A percentile compares a stretch with the other conserved stretches of the same genome.
phyloP scores from a whole-genome alignment of 192 early-diverging fungal genomes.

The Backusella sp. region DNA sequence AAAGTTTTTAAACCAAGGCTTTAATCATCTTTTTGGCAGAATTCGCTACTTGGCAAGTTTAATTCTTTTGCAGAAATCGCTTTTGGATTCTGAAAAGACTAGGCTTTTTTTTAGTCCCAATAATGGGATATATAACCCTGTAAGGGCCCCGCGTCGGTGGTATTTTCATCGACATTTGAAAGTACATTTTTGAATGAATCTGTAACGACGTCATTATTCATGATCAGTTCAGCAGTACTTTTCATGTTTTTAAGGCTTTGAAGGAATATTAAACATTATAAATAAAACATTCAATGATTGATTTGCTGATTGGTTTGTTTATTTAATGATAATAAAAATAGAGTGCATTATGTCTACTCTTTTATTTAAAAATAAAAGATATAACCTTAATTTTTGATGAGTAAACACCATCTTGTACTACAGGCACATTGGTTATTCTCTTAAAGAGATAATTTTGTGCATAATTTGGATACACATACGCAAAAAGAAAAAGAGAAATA shows the following conservation, averaged over 20 bases:
- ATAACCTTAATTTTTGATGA: neutral
- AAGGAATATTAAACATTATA: neutral
- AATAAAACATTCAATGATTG: neutral
- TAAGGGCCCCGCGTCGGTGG: neutral
- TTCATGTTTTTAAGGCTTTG: neutral
- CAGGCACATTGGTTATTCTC: neutral
- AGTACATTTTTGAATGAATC: neutral
- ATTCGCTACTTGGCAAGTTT: neutral
- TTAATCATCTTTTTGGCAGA: neutral
- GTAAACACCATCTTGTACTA: neutral
- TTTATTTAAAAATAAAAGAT: no score
- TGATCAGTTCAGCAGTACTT: neutral
- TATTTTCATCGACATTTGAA: neutral
- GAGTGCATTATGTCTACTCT: no score
- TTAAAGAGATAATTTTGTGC: neutral
- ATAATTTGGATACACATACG: no score
- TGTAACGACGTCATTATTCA: neutral
- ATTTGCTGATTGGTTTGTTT: neutral
- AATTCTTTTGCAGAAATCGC: neutral
- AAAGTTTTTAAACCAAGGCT: neutral
- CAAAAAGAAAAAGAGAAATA: no score
- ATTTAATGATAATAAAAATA: no score
- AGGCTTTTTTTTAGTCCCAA: neutral
- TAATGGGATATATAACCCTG: neutral
- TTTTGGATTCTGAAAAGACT: neutral